Base-by-base conservation (phyloP, 208 protist genomes). In the Trypanosoma cruzi region DNA sequence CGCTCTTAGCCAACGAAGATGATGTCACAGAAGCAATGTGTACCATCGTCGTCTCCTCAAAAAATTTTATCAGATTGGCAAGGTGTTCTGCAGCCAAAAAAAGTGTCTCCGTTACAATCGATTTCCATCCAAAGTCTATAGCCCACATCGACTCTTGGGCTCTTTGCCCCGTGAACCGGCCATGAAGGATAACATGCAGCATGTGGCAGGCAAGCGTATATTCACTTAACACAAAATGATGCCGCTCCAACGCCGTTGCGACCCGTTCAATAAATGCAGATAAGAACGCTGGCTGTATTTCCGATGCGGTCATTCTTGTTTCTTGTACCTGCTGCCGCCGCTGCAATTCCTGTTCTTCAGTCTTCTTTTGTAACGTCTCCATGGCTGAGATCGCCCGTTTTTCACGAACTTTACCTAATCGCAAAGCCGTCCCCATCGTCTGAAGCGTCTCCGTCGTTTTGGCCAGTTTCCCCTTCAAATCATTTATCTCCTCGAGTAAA, bases 321-420 rank as follows among this genome's bases (percentile, higher is more conserved):
- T 44, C 40, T 44, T 44, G 36, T 10, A 40, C 18, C 40, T 44
- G 40, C 20, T 29, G n/a, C 29, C 48, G 18, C 16, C 31, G 11
- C 18, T n/a, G n/a, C n/a, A n/a, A n/a, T n/a, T 49, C 34, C 29
- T 42, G 10, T 16, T 52, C n/a, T 52, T 52, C 20, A 24, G 31
- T 11, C 14, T 53, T 28, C 20, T 36, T 46, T 32, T 36, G 5
- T 18, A 32, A 22, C n/a, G n/a, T 42, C 32, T 37, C 48, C 28
- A 10, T 56, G 18, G 61, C 24, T 16, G 31, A 56, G 34, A 31
- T 20, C 4, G 48, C 48, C 22, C 61, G 34, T 24, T 66, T 66
- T 40, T 66, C 61, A 20, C 61, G 61, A 66, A 66, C 28, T 40
- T 54, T 66, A 55, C 61, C 56, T 16, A 66, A 56, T 14, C 46